phyloP scores from a whole-genome alignment of 345 rosid genomes.

The Aethionema arabicum region DNA sequence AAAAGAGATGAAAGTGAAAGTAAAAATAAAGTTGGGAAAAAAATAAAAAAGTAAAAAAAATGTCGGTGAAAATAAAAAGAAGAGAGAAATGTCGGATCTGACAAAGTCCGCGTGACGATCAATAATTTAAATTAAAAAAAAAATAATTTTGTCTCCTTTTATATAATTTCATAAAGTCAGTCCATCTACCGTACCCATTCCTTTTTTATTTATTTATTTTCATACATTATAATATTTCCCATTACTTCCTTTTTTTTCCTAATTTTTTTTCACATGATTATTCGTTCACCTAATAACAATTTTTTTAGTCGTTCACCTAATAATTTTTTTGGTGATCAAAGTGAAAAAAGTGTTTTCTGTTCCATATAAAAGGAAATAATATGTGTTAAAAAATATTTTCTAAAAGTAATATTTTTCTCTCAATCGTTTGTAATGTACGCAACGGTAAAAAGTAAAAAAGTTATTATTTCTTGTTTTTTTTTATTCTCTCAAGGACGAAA shows the following conservation, averaged over 20 bases:
- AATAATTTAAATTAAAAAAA: conserved; percentile 23
- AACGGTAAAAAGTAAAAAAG: neutral
- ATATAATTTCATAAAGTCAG: conserved; percentile 22
- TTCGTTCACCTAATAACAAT: conserved; percentile 29
- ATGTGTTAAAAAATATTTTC: too few relatives aligned
- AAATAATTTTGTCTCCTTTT: conserved; percentile 21
- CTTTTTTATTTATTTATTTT: too few relatives aligned
- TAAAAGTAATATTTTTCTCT: too few relatives aligned
- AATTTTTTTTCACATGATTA: neutral
- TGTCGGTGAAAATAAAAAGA: conserved; percentile 41
- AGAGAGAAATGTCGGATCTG: conserved; percentile 35
- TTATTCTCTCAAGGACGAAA: too few relatives aligned
- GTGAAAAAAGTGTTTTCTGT: too few relatives aligned
- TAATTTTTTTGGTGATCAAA: too few relatives aligned
- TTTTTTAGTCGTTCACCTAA: too few relatives aligned
- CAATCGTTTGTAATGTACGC: too few relatives aligned
- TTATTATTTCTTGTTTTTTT: too few relatives aligned
- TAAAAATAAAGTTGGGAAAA: too few relatives aligned
- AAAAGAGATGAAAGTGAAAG: neutral
- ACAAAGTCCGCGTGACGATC: conserved; percentile 36
- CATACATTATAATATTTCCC: neutral
- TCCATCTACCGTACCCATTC: conserved; percentile 32
- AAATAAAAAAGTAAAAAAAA: conserved; percentile 16
- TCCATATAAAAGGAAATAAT: too few relatives aligned
- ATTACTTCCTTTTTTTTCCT: neutral